phyloP scores from a whole-genome alignment of 352 stramenopile genomes.

The Saprolegnia parasitica region DNA sequence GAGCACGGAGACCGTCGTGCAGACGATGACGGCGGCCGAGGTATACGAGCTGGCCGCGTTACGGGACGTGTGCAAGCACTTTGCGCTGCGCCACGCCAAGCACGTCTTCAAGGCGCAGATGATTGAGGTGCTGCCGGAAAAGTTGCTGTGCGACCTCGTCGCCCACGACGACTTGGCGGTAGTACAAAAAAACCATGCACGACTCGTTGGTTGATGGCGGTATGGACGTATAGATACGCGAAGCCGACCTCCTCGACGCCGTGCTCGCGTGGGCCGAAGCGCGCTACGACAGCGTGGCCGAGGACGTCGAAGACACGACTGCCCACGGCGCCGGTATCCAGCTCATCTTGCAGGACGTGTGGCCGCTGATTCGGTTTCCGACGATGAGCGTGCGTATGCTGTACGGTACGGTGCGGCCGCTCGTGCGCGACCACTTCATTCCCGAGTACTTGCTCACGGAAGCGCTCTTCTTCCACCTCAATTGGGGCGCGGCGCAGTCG shows the following conservation, averaged over 20 bases:
- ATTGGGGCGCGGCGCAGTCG: constrained; percentile 51
- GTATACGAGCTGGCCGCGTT: constrained; percentile 79
- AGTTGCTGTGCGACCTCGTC: constrained; percentile 76
- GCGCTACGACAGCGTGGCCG: constrained; percentile 35
- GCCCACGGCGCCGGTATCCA: constrained; percentile 37
- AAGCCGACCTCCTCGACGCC: constrained; percentile 71
- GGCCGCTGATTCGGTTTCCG: constrained; percentile 79
- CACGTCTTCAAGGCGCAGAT: constrained; percentile 74
- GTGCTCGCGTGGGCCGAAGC: constrained; percentile 75
- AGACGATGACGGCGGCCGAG: constrained; percentile 66
- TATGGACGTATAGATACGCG: constrained; percentile 42
- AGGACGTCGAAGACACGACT: constrained; percentile 33
- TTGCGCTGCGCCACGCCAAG: constrained; percentile 74
- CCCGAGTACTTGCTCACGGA: constrained; percentile 68
- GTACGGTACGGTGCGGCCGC: constrained; percentile 77
- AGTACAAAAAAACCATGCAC: neutral
- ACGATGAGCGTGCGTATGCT: constrained; percentile 84
- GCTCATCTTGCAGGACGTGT: constrained; percentile 61
- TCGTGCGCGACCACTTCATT: constrained; percentile 63
- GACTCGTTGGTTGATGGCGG: neutral
- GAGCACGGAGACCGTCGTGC: constrained; percentile 64
- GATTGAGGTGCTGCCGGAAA: constrained; percentile 74
- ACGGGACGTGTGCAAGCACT: constrained; percentile 78
- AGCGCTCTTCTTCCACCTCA: constrained; percentile 81
- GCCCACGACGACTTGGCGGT: constrained; percentile 58